These are phyloP conservation scores for Wickerhamiella vanderwaltii DNA, from an alignment of 805 yeast species.

Conservation along the genomic window DNA sequence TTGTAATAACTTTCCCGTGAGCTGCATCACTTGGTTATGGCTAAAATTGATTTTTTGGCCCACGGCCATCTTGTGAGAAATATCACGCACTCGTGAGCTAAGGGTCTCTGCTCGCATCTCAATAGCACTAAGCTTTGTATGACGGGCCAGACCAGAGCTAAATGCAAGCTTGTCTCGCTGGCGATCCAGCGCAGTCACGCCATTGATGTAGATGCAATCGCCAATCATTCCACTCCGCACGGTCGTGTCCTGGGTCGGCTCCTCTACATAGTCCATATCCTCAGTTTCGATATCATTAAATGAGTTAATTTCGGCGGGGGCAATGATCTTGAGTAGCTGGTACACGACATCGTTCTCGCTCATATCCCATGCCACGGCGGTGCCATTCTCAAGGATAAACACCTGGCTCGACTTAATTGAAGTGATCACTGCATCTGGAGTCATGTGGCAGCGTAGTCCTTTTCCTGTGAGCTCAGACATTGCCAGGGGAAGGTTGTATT, in stretches of 20 bases:
- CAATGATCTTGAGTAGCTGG: constrained; percentile 37
- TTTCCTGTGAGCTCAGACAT: constrained; percentile 29
- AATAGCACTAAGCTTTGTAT: constrained; percentile 71
- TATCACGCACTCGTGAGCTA: constrained; percentile 46
- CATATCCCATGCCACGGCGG: constrained; percentile 76
- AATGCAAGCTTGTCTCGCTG: constrained; percentile 75
- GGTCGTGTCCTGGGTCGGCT: constrained; percentile 22
- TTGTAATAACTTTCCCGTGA: constrained; percentile 64
- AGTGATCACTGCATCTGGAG: constrained; percentile 56
- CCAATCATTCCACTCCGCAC: constrained; percentile 42
- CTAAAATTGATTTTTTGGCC: constrained; percentile 43
- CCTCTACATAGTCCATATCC: constrained; percentile 69
- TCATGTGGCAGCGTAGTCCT: constrained; percentile 32
- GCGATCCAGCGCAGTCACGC: constrained; percentile 34
- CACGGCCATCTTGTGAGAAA: constrained; percentile 53
- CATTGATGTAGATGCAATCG: constrained; percentile 59
- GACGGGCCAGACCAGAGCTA: constrained; percentile 74
- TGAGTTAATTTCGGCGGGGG: constrained; percentile 36
- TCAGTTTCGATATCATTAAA: constrained; percentile 55
- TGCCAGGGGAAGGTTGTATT: constrained; percentile 45
- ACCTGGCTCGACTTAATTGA: constrained; percentile 40
- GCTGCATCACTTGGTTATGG: constrained; percentile 42
- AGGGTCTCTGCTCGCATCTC: constrained; percentile 63
- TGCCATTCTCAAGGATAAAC: constrained; percentile 62
- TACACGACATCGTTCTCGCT: constrained; percentile 39